Evolutionary conservation across 805 yeast species (phyloP).

Genomic region (Candida peoriensis): DNA sequence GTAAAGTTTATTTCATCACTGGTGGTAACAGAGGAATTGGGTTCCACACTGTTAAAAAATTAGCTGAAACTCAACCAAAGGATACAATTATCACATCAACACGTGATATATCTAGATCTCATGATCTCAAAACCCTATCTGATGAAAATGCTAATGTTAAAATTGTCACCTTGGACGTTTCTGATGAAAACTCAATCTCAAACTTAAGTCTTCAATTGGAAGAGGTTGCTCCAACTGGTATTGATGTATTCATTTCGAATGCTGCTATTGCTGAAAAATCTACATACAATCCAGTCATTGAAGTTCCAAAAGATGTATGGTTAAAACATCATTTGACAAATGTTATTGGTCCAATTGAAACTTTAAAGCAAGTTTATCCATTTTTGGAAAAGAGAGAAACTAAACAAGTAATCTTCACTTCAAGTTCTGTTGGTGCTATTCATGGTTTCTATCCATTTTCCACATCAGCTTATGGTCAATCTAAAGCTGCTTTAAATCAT

Average conservation of each 20-base stretch:
- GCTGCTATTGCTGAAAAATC: conserved; percentile 8
- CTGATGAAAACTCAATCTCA: conserved; percentile 10
- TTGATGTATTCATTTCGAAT: conserved; percentile 13
- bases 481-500: conserved; percentile 35
- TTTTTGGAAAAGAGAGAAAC: conserved; percentile 14
- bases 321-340: conserved; percentile 4
- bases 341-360: conserved; percentile 8
- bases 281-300: not conserved
- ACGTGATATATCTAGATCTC: not conserved
- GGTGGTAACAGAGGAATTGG: conserved; percentile 6
- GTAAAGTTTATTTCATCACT: conserved; percentile 26
- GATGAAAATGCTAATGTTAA: conserved; percentile 3
- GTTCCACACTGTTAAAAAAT: conserved; percentile 1
- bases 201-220: conserved; percentile 4
- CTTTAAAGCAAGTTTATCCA: conserved; percentile 8
- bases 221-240: conserved; percentile 8
- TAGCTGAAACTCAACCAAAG: not conserved
- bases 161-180: conserved; percentile 8
- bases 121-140: conserved; percentile 3
- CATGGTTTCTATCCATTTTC: conserved; percentile 11
- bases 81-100: not conserved
- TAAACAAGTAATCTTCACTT: conserved; percentile 25
- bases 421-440: conserved; percentile 22
- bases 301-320: conserved; percentile 3
- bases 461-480: conserved; percentile 29